These are phyloP conservation scores for Anthoceros angustus DNA, from an alignment of 225 moss, liverwort and hornwort genomes.

Conservation along the genomic window DNA sequence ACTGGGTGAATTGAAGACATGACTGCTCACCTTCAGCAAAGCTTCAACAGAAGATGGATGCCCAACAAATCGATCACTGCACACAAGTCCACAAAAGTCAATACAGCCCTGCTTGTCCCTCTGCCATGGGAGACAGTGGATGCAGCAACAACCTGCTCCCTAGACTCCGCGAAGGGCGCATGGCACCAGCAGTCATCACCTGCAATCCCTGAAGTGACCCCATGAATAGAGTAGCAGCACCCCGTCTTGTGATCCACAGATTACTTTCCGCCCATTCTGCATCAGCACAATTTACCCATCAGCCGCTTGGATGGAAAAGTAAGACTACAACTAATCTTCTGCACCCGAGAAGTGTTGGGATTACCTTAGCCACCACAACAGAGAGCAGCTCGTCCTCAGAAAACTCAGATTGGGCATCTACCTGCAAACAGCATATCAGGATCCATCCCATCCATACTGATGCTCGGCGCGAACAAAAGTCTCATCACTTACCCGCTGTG, in stretches of 20 bases:
- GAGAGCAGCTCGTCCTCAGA: slow-evolving; percentile 87
- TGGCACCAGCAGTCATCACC: slow-evolving; percentile 9
- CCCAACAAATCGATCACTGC: slow-evolving; percentile 81
- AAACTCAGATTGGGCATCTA: slow-evolving; percentile 65
- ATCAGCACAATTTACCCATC: not conserved
- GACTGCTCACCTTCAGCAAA: slow-evolving; percentile 36
- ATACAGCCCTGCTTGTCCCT: not conserved
- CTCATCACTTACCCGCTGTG: slow-evolving; percentile 28
- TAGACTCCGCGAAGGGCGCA: not conserved
- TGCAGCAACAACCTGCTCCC: not conserved
- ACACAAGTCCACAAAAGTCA: not conserved
- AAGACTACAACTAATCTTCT: not conserved
- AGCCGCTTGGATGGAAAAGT: not conserved
- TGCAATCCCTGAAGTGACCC: slow-evolving; percentile 89
- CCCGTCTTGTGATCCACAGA: slow-evolving; percentile 86
- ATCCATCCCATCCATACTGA: not conserved
- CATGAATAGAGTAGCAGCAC: slow-evolving; percentile 73
- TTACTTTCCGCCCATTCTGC: slow-evolving; percentile 64
- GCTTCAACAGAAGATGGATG: slow-evolving; percentile 91
- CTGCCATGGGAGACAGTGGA: not conserved
- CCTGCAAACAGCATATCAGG: slow-evolving; percentile 6
- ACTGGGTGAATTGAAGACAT: not conserved
- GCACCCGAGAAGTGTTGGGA: not conserved
- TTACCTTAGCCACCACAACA: slow-evolving; percentile 65
- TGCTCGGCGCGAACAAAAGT: not conserved